Evolutionary conservation across 2,329 filamentous ascomycete genomes (phyloP).

Genomic region (Fusarium sp.): DNA sequence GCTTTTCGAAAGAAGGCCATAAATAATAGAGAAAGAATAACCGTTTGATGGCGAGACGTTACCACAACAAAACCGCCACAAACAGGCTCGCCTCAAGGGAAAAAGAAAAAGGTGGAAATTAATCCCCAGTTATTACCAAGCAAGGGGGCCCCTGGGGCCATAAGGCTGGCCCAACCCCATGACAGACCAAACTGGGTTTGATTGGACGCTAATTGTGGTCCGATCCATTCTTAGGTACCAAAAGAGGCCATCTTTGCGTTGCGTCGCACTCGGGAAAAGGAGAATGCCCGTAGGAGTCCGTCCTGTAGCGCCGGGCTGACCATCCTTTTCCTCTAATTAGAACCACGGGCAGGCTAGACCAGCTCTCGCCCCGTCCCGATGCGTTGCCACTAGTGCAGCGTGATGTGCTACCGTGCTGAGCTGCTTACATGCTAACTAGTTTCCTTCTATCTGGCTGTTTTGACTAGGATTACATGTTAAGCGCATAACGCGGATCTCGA

Average conservation of each 20-base stretch:
- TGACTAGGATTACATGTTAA: neutral
- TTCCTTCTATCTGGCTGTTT: neutral
- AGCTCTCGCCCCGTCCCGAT: neutral
- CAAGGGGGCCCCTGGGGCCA: slow-evolving; percentile 17
- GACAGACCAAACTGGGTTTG: neutral
- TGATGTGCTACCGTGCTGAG: neutral
- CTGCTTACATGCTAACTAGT: slow-evolving; percentile 2
- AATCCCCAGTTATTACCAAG: slow-evolving; percentile 13
- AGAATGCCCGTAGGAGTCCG: neutral
- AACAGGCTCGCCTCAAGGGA: neutral
- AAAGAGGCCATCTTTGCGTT: too few relatives aligned
- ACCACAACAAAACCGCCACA: neutral
- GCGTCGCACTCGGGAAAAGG: neutral
- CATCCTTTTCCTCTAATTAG: slow-evolving; percentile 1
- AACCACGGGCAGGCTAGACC: neutral
- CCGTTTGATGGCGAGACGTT: neutral
- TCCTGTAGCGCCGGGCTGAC: slow-evolving; percentile 4
- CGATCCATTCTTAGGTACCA: neutral
- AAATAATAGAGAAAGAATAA: slow-evolving; percentile 6
- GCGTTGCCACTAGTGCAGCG: neutral
- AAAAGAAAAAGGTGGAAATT: slow-evolving; percentile 26
- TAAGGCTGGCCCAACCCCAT: slow-evolving; percentile 26
- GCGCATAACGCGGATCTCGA: neutral
- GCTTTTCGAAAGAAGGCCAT: neutral
- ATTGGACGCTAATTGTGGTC: slow-evolving; percentile 12